These are phyloP conservation scores for Effrenium voratum DNA, from an alignment of 73 alveolate species.

Conservation along the genomic window DNA sequence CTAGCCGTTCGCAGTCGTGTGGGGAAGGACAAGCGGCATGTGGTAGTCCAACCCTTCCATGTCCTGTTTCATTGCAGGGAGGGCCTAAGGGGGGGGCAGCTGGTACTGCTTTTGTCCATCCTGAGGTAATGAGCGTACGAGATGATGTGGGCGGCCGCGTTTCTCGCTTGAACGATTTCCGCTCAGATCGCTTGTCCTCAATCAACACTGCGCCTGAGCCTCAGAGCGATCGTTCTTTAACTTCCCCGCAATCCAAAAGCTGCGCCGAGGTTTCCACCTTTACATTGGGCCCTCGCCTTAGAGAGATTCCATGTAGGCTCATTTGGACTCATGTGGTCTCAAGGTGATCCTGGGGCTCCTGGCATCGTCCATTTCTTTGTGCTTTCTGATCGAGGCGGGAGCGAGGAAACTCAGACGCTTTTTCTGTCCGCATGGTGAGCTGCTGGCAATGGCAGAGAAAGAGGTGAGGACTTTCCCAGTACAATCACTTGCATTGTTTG, in stretches of 20 bases:
- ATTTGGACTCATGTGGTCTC: neutral
- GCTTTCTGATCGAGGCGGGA: slow-evolving; percentile 48
- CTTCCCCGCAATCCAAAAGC: neutral
- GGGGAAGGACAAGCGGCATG: too few relatives aligned
- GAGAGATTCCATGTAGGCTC: neutral
- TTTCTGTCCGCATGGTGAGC: neutral
- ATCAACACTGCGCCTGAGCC: slow-evolving; percentile 47
- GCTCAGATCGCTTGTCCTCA: slow-evolving; percentile 79
- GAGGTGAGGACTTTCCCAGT: neutral
- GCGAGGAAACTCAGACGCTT: neutral
- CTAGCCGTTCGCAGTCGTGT: neutral
- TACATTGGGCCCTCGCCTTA: slow-evolving; percentile 30
- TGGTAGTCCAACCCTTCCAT: too few relatives aligned
- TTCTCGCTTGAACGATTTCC: slow-evolving; percentile 56
- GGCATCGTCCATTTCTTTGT: slow-evolving; percentile 32
- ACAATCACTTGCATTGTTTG: neutral
- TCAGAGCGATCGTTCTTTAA: neutral
- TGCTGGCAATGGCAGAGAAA: neutral
- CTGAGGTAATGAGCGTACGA: slow-evolving; percentile 57
- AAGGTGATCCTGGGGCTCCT: slow-evolving; percentile 33
- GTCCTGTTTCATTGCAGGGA: too few relatives aligned
- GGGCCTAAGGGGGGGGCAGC: neutral
- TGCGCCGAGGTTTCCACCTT: slow-evolving; percentile 29
- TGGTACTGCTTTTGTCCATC: neutral
- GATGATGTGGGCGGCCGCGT: slow-evolving; percentile 53